Percentiles rank a stretch among this genome's conserved stretches.
These are phyloP conservation scores for Diospyros kaki DNA, from an alignment of 148 eudicot species.

Conservation along the genomic window DNA sequence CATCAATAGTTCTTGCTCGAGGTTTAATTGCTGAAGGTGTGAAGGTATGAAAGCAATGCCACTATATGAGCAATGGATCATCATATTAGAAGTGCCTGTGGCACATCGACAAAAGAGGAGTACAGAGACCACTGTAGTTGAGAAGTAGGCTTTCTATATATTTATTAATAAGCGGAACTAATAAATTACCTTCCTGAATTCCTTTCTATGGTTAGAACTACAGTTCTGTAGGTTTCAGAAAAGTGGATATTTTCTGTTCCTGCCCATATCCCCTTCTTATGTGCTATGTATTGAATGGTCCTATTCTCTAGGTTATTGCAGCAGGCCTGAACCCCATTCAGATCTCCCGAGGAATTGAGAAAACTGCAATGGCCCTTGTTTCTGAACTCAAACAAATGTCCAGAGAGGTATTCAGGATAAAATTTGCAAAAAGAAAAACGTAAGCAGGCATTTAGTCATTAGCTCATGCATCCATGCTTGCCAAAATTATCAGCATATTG, in stretches of 20 bases:
- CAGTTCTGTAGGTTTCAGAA: not conserved
- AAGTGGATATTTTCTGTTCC: not conserved
- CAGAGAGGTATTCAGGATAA: slow-evolving; percentile 44
- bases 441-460: not conserved
- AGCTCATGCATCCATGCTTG: not conserved
- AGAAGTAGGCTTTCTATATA: not conserved
- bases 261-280: slow-evolving; percentile 6
- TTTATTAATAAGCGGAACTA: not conserved
- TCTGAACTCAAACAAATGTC: slow-evolving; percentile 74
- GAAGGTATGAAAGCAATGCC: slow-evolving; percentile 45
- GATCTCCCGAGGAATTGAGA: slow-evolving; percentile 78
- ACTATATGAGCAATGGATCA: not conserved
- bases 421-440: not conserved
- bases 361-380: slow-evolving; percentile 75
- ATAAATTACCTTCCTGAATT: not conserved
- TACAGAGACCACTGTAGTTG: not conserved
- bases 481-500: not conserved
- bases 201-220: not conserved
- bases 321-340: slow-evolving; percentile 84
- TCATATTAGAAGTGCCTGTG: not conserved
- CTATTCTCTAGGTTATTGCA: slow-evolving; percentile 67
- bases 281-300: slow-evolving; percentile 25
- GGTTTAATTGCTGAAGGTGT: slow-evolving; percentile 83
- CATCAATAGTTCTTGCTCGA: slow-evolving; percentile 83
- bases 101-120: not conserved